Base-by-base conservation (phyloP, 306 rosid genomes). In the Quercus wislizeni region DNA sequence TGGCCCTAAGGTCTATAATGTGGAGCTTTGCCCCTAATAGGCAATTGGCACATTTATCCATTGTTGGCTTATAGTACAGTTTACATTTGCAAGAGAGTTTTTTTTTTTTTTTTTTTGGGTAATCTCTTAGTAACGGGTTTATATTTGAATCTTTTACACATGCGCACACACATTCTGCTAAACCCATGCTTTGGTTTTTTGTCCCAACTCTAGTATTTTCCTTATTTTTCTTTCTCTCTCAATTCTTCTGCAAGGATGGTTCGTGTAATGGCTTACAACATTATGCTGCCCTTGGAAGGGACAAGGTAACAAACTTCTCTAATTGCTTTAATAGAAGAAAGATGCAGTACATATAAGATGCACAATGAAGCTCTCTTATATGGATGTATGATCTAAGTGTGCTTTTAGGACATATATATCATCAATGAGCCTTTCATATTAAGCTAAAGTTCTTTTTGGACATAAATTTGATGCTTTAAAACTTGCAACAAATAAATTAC, bases 221-320 rank as follows among this genome's bases (percentile, higher is more conserved):
- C 33, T 30, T 33, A 15, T 81, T 55, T 51, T 13, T 54, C 3
- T 59, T 17, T 6, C 52, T 81, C 73, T 81, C 41, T 76, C 76
- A 69, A 28, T 77, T 52, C 35, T 58, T 65, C 76, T 82, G 74
- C 88, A 81, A 95, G 99, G 99, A 95, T 91, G 99, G 99, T 85
- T 95, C 99, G 5, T 95, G 99, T 86, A 95, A 95, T 90, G 99
- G 99, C 82, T 88, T 95, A 86, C 99, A 95, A 81, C 99, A 95
- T 80, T 95, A 95, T 85, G 99, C 99, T 62, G 98, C 99, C 52
- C 96, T 95, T 70, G 99, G 99, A 51, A 93, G 99, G 90, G 99
- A 95, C 90, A 91, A 85, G 98, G 99, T 95, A 91, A 62, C 52
- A 27, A 69, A 52, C 69, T 76, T 76, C 51, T 79, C 71, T 71